A percentile compares a stretch with the other conserved stretches of the same genome.
Conservation (phyloP, 2,329 filamentous ascomycete genomes). For the Colletotrichum sp. region DNA sequence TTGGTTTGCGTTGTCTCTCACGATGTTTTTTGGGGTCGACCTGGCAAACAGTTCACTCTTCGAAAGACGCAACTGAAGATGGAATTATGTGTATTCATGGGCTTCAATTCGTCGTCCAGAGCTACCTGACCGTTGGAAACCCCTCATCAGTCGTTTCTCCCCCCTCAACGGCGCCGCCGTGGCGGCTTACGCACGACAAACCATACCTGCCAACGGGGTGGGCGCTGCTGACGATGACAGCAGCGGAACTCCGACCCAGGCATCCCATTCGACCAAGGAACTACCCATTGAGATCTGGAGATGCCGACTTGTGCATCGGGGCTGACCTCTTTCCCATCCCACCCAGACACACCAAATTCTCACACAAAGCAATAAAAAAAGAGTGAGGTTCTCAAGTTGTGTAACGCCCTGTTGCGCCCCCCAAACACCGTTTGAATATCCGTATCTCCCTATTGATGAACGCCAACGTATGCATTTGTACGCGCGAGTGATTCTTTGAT, state of each 20-base stretch:
- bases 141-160: not conserved
- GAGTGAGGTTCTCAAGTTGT: not conserved
- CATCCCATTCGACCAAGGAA: not conserved
- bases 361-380: not conserved
- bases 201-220: not conserved
- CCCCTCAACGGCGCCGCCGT: not conserved
- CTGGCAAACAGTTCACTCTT: not conserved
- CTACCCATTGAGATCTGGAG: not conserved
- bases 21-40: not conserved
- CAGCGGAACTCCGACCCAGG: not conserved
- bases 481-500: not conserved
- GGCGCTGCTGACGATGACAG: not conserved
- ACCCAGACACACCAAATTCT: not conserved
- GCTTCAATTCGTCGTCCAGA: not conserved
- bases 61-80: not conserved
- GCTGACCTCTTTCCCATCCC: not conserved
- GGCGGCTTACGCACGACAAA: not conserved
- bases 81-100: not conserved
- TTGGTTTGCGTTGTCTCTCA: not conserved
- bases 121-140: not conserved
- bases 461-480: not conserved
- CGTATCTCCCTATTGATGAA: not conserved
- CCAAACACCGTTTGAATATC: not conserved
- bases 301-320: not conserved
- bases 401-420: not conserved